Percentiles rank a stretch among this genome's conserved stretches.
phyloP scores from a whole-genome alignment of 495 filamentous ascomycete species.

The Penicillium cinerascens region DNA sequence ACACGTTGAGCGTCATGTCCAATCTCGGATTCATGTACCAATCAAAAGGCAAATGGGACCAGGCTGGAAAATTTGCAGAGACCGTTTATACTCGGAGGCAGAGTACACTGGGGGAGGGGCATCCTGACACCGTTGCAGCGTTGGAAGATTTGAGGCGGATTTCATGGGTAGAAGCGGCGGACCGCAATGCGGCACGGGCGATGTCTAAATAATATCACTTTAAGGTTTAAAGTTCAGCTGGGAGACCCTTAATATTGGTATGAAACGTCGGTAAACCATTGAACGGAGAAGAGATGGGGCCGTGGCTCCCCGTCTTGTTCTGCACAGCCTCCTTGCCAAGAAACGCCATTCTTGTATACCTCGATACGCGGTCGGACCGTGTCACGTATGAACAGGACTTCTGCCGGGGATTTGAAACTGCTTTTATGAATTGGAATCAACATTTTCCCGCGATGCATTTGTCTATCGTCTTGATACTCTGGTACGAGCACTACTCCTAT shows the following conservation, averaged over 20 bases:
- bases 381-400: too few species aligned
- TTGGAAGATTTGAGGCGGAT: conserved; percentile 15
- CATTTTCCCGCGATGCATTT: too few species aligned
- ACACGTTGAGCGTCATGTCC: conserved; percentile 16
- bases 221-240: not conserved
- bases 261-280: not conserved
- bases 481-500: too few species aligned
- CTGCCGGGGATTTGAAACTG: too few species aligned
- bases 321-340: conserved; percentile 21
- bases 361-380: too few species aligned
- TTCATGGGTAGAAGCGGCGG: conserved; percentile 13
- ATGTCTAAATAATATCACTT: conserved; percentile 7
- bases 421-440: too few species aligned
- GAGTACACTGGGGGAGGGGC: conserved; percentile 21
- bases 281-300: not conserved
- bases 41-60: conserved; percentile 21
- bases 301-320: not conserved
- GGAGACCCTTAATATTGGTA: not conserved
- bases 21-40: conserved; percentile 23
- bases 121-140: conserved; percentile 26
- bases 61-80: conserved; percentile 21
- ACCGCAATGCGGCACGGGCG: conserved; percentile 6
- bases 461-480: too few species aligned
- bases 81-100: conserved; percentile 13
- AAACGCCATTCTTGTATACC: not conserved